Evolutionary conservation across 768 basidiomycete species (phyloP), one percentile per base, ranked within the genome.

Genomic region (Suillus plorans): DNA sequence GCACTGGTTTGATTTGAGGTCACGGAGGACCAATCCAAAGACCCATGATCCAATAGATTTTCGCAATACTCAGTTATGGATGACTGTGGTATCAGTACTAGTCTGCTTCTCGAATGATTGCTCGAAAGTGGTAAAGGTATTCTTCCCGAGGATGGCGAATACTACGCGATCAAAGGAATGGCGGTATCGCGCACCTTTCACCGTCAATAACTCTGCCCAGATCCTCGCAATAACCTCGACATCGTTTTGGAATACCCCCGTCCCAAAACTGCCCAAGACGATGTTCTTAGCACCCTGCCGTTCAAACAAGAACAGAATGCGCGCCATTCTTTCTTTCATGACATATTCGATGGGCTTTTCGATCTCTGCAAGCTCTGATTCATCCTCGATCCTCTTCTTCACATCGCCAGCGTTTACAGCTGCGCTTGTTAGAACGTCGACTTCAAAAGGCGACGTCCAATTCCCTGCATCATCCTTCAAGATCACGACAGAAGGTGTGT

Each of bases 261-360:
- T 92, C 14, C 91, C 91, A 73, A 90, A 93, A 68, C 86, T 87
- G 39, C 91, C 91, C 36, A 93, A 76, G 0, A 92, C 86, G 57
- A 92, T 66, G 68, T 86, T 81, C 70, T 77, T 80, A 20, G 82
- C 83, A 20, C 87, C 86, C 69, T 85, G 80, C 61, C 79, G 78
- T 75, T 91, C 85, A 72, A 91, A 89, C 37, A 91, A 77, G 63
- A 79, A 84, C 34, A 93, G 72, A 56, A 92, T 80, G 34, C 91
- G 80, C 1, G 77, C 87, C 85, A 92, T 91, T 37, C 90, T 81
- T 73, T 91, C 89, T 63, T 78, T 81, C 90, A 92, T 92, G 45
- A 76, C 75, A 7, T 66, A 67, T 67, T 82, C 80, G 69, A 92
- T 90, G 64, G 74, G 72, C 53, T 18, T 67, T 68, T 69, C 69